A percentile compares a stretch with the other conserved stretches of the same genome.
Conservation (phyloP, 2,329 filamentous ascomycete genomes). For the Cladosporium phlei region DNA sequence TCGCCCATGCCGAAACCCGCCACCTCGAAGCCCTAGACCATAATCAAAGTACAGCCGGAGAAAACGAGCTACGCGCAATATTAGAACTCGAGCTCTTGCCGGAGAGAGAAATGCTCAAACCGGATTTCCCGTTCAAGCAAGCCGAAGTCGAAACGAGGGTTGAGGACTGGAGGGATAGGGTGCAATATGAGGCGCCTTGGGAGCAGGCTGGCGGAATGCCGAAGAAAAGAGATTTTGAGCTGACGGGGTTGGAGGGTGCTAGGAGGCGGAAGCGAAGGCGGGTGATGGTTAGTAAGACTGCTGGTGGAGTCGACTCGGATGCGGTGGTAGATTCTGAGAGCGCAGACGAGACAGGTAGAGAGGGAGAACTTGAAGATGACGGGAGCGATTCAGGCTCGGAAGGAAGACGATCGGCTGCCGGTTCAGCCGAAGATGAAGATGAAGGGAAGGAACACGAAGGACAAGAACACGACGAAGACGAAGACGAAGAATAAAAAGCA, state of each 20-base stretch:
- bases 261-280: slow-evolving; percentile 6
- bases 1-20: slow-evolving; percentile 33
- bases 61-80: slow-evolving; percentile 41
- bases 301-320: no score
- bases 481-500: background rate
- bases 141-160: slow-evolving; percentile 28
- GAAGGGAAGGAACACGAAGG: no score
- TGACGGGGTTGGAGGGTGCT: slow-evolving; percentile 15
- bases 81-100: slow-evolving; percentile 33
- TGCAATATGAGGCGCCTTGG: slow-evolving; percentile 48
- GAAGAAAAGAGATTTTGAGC: slow-evolving; percentile 11
- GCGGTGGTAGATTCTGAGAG: background rate
- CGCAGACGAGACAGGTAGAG: background rate
- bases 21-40: slow-evolving; percentile 48
- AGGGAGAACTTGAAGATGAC: background rate
- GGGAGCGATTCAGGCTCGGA: background rate
- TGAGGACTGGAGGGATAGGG: slow-evolving; percentile 44
- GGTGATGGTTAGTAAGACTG: background rate
- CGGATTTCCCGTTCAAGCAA: background rate
- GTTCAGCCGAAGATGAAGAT: background rate
- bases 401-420: no score
- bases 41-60: slow-evolving; percentile 40
- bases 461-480: no score
- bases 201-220: slow-evolving; percentile 30
- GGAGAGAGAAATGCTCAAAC: slow-evolving; percentile 29